Percentiles rank a stretch among this genome's conserved stretches.
Conservation (phyloP, 352 stramenopile species). For the Phytopythium chamaehyphon region DNA sequence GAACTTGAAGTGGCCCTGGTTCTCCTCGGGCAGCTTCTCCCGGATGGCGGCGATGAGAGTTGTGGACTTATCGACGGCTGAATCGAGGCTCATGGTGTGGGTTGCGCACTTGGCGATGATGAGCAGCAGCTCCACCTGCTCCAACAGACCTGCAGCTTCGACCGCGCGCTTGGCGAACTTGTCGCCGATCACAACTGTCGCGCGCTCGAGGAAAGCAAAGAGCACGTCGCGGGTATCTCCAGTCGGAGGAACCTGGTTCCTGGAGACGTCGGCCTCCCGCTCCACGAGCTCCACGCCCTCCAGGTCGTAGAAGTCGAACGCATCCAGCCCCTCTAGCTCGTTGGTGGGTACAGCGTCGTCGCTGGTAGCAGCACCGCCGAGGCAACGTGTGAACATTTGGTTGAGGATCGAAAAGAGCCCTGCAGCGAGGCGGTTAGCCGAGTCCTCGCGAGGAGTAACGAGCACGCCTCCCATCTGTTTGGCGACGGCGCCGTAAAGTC, state of each 20-base stretch:
- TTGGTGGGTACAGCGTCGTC: conserved; percentile 6
- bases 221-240: conserved; percentile 44
- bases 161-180: conserved; percentile 58
- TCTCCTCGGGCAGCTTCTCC: conserved; percentile 34
- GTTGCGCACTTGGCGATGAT: conserved; percentile 53
- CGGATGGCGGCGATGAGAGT: conserved; percentile 41
- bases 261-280: conserved; percentile 26
- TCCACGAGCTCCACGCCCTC: conserved; percentile 20
- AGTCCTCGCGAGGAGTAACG: conserved; percentile 40
- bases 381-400: conserved; percentile 42
- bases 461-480: conserved; percentile 61
- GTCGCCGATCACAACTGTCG: conserved; percentile 49
- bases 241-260: conserved; percentile 22
- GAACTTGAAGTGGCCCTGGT: conserved; percentile 57
- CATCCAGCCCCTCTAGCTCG: conserved; percentile 18
- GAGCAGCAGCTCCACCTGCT: conserved; percentile 63
- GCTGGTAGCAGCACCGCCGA: conserved; percentile 8
- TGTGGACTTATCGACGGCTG: conserved; percentile 30
- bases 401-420: conserved; percentile 52
- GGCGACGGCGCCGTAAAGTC: conserved; percentile 48
- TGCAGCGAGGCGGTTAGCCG: conserved; percentile 23
- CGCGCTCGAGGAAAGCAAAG: conserved; percentile 53
- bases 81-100: conserved; percentile 37
- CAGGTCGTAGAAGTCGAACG: conserved; percentile 58
- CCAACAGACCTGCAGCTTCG: conserved; percentile 29